phyloP scores from a whole-genome alignment of 768 basidiomycete genomes.

The Gloeopeniophorella convolvens region DNA sequence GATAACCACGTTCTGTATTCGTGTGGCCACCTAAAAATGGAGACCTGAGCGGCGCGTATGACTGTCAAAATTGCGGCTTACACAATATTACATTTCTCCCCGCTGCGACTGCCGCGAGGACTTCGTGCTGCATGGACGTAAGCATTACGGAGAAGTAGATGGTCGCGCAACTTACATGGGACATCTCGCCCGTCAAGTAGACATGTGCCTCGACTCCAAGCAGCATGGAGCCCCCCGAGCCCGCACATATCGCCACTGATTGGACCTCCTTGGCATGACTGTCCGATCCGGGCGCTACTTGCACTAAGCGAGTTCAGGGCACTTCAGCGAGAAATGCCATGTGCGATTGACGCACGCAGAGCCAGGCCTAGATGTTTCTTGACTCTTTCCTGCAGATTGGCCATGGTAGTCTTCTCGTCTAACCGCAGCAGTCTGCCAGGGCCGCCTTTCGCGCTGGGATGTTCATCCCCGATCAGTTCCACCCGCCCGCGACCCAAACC shows the following conservation, averaged over 20 bases:
- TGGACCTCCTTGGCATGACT: constrained; percentile 26
- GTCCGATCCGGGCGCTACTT: constrained; percentile 44
- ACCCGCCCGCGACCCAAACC: constrained; percentile 23
- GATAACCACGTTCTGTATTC: constrained; percentile 92
- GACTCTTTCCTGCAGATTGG: constrained; percentile 37
- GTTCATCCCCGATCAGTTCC: constrained; percentile 36
- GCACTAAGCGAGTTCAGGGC: constrained; percentile 39
- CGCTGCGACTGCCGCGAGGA: constrained; percentile 69
- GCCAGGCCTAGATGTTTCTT: constrained; percentile 24
- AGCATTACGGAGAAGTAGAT: constrained; percentile 4
- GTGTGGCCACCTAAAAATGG: constrained; percentile 72
- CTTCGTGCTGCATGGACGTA: constrained; percentile 59
- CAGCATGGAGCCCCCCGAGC: constrained; percentile 78
- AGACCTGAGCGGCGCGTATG: not conserved
- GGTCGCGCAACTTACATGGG: constrained; percentile 51
- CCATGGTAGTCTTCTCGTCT: constrained; percentile 16
- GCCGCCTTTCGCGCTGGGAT: constrained; percentile 30
- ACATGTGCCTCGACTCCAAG: constrained; percentile 70
- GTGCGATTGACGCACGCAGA: constrained; percentile 37
- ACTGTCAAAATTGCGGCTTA: constrained; percentile 32
- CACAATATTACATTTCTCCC: constrained; percentile 82
- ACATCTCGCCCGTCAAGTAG: constrained; percentile 91
- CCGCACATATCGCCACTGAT: constrained; percentile 87
- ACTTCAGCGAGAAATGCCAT: constrained; percentile 8
- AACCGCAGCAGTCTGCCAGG: constrained; percentile 9